A percentile compares a stretch with the other conserved stretches of the same genome.
Evolutionary conservation across 1,284 basidiomycete genomes (phyloP).

Genomic region (Psilocybe mexicana): DNA sequence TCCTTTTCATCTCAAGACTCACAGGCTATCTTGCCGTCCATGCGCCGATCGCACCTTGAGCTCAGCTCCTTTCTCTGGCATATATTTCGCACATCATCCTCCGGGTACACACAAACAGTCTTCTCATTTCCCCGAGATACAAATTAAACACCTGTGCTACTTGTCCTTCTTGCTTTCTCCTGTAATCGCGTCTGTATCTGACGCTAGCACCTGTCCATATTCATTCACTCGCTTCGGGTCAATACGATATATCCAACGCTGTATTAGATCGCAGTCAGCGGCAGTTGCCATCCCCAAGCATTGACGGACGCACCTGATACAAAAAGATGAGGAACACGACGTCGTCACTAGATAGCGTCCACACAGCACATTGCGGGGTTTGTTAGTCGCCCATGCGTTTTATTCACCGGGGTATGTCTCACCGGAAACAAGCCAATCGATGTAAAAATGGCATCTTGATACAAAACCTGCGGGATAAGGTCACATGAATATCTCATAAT

Average conservation of each 20-base stretch:
- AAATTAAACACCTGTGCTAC: conserved; percentile 12
- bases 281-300: conserved; percentile 13
- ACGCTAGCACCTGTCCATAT: conserved; percentile 82
- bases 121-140: conserved; percentile 22
- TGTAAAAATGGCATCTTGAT: conserved; percentile 97
- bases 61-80: conserved; percentile 12
- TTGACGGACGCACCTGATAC: conserved; percentile 65
- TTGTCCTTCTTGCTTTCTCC: conserved; percentile 45
- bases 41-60: conserved; percentile 11
- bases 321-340: conserved; percentile 86
- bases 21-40: conserved; percentile 15
- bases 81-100: conserved; percentile 12
- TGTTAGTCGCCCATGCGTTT: conserved; percentile 23
- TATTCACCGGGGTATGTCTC: conserved; percentile 21
- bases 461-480: conserved; percentile 62
- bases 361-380: conserved; percentile 16
- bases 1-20: conserved; percentile 4
- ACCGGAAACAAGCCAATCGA: conserved; percentile 82
- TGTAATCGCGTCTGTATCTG: conserved; percentile 48
- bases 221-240: conserved; percentile 95
- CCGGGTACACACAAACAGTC: conserved; percentile 6
- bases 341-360: conserved; percentile 62
- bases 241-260: conserved; percentile 95
- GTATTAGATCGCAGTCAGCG: conserved; percentile 16
- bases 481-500: conserved; percentile 16